phyloP scores from a whole-genome alignment of 2,329 filamentous ascomycete genomes.

The Fusarium brachygibbosum region DNA sequence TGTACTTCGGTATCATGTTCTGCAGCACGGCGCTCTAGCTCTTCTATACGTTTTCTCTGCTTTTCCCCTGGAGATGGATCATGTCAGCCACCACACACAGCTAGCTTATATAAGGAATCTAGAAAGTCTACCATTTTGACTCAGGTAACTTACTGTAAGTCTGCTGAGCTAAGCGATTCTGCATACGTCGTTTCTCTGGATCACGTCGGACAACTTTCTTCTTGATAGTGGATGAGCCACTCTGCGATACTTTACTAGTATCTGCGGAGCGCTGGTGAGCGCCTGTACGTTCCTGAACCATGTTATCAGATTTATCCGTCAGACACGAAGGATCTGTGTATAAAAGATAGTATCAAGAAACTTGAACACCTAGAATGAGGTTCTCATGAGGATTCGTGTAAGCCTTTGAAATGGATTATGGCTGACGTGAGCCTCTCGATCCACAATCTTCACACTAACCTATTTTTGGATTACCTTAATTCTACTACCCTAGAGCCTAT shows the following conservation, averaged over 20 bases:
- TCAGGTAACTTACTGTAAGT: constrained; percentile 56
- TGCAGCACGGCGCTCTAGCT: constrained; percentile 46
- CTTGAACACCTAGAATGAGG: constrained; percentile 4
- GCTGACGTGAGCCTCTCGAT: constrained; percentile 47
- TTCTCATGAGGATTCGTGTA: constrained; percentile 26
- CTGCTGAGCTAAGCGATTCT: constrained; percentile 64
- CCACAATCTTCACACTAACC: constrained; percentile 23
- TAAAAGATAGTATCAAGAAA: constrained; percentile 1
- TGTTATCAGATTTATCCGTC: not conserved
- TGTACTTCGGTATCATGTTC: not conserved
- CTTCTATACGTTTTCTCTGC: constrained; percentile 47
- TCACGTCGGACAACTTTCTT: constrained; percentile 41
- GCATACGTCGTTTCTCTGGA: constrained; percentile 46
- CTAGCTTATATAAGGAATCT: constrained; percentile 8
- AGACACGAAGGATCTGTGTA: not conserved
- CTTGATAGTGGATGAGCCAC: constrained; percentile 13
- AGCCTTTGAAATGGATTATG: constrained; percentile 34
- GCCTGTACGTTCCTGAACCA: constrained; percentile 27
- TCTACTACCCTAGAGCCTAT: constrained; percentile 8
- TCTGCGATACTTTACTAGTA: not conserved
- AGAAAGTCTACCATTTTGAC: not conserved
- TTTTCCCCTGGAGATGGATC: constrained; percentile 48
- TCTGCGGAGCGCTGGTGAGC: constrained; percentile 1
- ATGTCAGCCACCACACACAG: constrained; percentile 40
- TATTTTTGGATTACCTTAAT: not conserved